Percentiles rank a stretch among this genome's conserved stretches.
These are phyloP conservation scores for Pseudomicrostroma phylloplanum DNA, from an alignment of 1,284 basidiomycete genomes.

Conservation along the genomic window DNA sequence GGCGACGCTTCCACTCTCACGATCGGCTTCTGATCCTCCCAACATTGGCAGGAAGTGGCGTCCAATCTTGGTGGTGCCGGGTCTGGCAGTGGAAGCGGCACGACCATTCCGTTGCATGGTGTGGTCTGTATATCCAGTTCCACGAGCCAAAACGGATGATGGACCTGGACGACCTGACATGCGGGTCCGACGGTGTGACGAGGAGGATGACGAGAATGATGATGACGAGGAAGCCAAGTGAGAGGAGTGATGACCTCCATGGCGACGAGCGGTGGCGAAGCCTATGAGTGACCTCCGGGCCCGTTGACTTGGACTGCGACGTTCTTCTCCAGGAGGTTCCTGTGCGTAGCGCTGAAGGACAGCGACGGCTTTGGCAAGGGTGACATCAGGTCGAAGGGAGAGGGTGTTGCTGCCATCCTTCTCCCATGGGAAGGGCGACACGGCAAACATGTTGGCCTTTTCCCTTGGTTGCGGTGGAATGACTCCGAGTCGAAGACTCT, in stretches of 20 bases:
- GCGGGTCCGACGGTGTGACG: neutral
- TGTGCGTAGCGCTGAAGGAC: conserved; percentile 25
- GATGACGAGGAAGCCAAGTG: neutral
- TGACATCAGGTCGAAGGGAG: conserved; percentile 38
- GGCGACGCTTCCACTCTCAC: conserved; percentile 32
- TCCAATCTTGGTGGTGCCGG: conserved; percentile 9
- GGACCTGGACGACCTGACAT: neutral
- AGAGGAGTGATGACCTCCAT: neutral
- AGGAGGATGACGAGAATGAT: neutral
- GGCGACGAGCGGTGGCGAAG: conserved; percentile 3
- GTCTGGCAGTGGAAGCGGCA: neutral
- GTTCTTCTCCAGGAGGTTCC: conserved; percentile 11
- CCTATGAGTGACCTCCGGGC: conserved; percentile 11
- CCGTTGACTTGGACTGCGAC: conserved; percentile 3
- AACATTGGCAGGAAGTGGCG: conserved; percentile 21
- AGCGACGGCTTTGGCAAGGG: conserved; percentile 35
- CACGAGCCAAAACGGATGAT: neutral
- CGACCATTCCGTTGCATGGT: too few relatives aligned
- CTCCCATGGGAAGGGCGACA: conserved; percentile 9
- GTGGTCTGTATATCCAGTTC: neutral
- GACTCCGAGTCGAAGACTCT: conserved; percentile 31
- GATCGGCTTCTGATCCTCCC: conserved; percentile 30
- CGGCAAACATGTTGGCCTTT: conserved; percentile 28
- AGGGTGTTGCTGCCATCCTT: conserved; percentile 10
- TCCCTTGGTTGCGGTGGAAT: conserved; percentile 30